phyloP scores from a whole-genome alignment of 225 moss, liverwort and hornwort genomes.

The Takakia lepidozioides region DNA sequence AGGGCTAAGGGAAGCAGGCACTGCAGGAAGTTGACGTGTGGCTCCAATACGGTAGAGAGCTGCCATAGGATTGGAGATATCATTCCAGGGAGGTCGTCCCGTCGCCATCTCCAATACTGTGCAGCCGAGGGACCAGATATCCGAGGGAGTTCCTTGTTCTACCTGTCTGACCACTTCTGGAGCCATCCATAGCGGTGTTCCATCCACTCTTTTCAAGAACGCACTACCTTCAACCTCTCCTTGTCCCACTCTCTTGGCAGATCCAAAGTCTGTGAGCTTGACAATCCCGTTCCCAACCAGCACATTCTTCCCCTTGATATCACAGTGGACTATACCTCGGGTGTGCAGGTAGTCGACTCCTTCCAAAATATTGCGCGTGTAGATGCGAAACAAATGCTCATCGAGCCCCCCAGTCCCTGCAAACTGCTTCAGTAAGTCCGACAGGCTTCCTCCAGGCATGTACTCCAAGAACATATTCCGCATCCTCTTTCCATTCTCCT shows the following conservation, averaged over 20 bases:
- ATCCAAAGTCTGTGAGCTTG: slow-evolving; percentile 93
- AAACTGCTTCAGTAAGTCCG: slow-evolving; percentile 91
- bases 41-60: slow-evolving; percentile 88
- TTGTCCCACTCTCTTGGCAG: slow-evolving; percentile 56
- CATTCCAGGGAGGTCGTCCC: slow-evolving; percentile 80
- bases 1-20: slow-evolving; percentile 55
- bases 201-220: slow-evolving; percentile 47
- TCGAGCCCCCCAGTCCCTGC: slow-evolving; percentile 56
- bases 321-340: slow-evolving; percentile 78
- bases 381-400: slow-evolving; percentile 65
- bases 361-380: slow-evolving; percentile 72
- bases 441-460: slow-evolving; percentile 86
- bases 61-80: slow-evolving; percentile 58
- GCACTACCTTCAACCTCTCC: slow-evolving; percentile 4
- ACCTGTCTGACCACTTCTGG: slow-evolving; percentile 68
- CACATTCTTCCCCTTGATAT: slow-evolving; percentile 94
- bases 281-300: slow-evolving; percentile 74
- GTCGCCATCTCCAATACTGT: slow-evolving; percentile 97
- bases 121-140: slow-evolving; percentile 94
- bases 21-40: slow-evolving; percentile 57
- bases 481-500: slow-evolving; percentile 56
- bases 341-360: slow-evolving; percentile 72
- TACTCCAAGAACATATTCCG: slow-evolving; percentile 89
- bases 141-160: slow-evolving; percentile 75
- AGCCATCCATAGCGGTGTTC: slow-evolving; percentile 96